These are phyloP conservation scores for Thermothielavioides terrestris DNA, from an alignment of 495 filamentous ascomycete genomes.

Conservation along the genomic window DNA sequence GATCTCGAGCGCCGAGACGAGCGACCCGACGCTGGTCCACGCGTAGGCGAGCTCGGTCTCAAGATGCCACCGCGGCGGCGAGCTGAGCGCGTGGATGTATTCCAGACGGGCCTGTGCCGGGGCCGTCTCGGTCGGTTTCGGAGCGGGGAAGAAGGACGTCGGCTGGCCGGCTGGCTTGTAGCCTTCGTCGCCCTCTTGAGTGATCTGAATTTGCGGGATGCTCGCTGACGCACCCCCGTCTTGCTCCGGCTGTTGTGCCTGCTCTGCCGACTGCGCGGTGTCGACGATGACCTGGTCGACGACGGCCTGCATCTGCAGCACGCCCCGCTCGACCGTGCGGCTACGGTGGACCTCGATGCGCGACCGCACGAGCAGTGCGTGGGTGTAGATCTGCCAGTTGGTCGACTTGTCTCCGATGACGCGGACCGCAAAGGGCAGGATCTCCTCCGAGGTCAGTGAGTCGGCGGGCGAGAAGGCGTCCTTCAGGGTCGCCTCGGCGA, in stretches of 20 bases:
- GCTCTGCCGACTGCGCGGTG: conserved; percentile 44
- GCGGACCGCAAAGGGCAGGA: conserved; percentile 78
- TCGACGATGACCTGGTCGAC: conserved; percentile 95
- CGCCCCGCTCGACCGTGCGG: conserved; percentile 76
- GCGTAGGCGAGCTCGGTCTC: conserved; percentile 87
- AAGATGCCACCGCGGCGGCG: conserved; percentile 84
- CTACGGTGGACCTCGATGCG: conserved; percentile 80
- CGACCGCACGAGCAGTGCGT: conserved; percentile 78
- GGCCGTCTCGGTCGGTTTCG: conserved; percentile 69
- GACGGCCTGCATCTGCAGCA: conserved; percentile 90
- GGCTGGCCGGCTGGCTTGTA: conserved; percentile 23
- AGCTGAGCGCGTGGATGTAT: conserved; percentile 73
- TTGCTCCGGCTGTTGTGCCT: conserved; percentile 9
- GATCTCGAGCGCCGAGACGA: conserved; percentile 88
- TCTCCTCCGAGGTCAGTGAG: conserved; percentile 83
- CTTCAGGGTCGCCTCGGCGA: conserved; percentile 79
- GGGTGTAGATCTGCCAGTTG: conserved; percentile 98
- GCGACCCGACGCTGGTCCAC: conserved; percentile 79
- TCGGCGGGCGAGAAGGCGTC: conserved; percentile 75
- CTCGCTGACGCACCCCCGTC: too few species aligned
- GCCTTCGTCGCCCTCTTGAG: conserved; percentile 10
- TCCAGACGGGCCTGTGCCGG: conserved; percentile 63
- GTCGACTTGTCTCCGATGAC: conserved; percentile 82
- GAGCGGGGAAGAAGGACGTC: conserved; percentile 74
- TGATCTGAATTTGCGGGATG: conserved; percentile 38